Percentiles rank a stretch among this genome's conserved stretches.
phyloP scores from a whole-genome alignment of 805 yeast genomes.

The Ogataea nakhonphanomensis region DNA sequence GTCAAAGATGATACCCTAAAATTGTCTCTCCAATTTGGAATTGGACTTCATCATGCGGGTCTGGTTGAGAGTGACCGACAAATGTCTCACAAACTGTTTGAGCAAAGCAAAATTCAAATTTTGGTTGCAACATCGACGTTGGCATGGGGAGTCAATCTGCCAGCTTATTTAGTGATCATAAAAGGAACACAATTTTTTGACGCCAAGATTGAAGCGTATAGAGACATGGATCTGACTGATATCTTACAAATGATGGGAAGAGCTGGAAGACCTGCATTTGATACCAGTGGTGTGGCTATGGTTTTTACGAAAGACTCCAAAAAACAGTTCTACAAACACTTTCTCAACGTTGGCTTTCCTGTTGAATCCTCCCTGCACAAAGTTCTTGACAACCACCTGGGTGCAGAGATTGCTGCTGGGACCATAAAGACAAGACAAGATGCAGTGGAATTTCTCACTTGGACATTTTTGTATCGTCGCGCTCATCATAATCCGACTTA shows the following conservation, averaged over 20 bases:
- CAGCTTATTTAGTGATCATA: slow-evolving; percentile 74
- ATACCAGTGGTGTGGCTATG: slow-evolving; percentile 73
- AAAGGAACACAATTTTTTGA: slow-evolving; percentile 72
- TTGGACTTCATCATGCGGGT: slow-evolving; percentile 82
- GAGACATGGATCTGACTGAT: slow-evolving; percentile 81
- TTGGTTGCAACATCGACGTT: slow-evolving; percentile 77
- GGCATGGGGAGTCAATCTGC: slow-evolving; percentile 85
- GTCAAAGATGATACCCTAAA: slow-evolving; percentile 83
- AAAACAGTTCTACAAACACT: slow-evolving; percentile 73
- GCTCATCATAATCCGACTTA: slow-evolving; percentile 76
- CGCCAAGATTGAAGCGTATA: slow-evolving; percentile 61
- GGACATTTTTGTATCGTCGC: slow-evolving; percentile 73
- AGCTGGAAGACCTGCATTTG: slow-evolving; percentile 81
- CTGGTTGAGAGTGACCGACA: slow-evolving; percentile 69
- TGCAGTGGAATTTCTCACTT: slow-evolving; percentile 70
- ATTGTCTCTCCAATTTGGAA: slow-evolving; percentile 72
- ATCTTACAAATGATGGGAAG: slow-evolving; percentile 83
- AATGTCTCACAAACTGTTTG: slow-evolving; percentile 67
- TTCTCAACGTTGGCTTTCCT: slow-evolving; percentile 75
- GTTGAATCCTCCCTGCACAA: slow-evolving; percentile 78
- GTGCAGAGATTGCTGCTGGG: slow-evolving; percentile 75
- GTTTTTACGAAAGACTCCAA: slow-evolving; percentile 74
- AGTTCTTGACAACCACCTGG: slow-evolving; percentile 73
- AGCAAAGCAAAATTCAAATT: slow-evolving; percentile 64
- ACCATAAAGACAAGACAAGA: slow-evolving; percentile 61